A percentile compares a stretch with the other conserved stretches of the same genome.
phyloP scores from a whole-genome alignment of 257 asterid genomes.

The Nicotiana benthamiana region DNA sequence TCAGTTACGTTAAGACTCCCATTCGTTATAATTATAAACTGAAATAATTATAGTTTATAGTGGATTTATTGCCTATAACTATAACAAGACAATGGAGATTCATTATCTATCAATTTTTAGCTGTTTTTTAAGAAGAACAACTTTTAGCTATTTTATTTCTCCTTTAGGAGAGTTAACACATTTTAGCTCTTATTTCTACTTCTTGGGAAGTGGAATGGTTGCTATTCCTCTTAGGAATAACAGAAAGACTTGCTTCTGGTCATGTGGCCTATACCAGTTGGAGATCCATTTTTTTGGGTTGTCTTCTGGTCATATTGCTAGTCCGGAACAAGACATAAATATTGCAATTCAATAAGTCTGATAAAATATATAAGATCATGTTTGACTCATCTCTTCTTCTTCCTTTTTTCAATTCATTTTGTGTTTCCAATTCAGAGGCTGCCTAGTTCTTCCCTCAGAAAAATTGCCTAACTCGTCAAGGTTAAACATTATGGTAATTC shows the following conservation, averaged over 20 bases:
- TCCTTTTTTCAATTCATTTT: neutral
- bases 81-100: too few species aligned
- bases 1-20: too few species aligned
- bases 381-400: neutral
- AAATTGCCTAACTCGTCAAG: slow-evolving; percentile 58
- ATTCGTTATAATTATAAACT: too few species aligned
- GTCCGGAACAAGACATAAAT: neutral
- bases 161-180: too few species aligned
- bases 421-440: slow-evolving; percentile 47
- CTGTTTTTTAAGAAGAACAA: too few species aligned
- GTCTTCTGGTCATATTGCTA: neutral
- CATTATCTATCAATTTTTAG: too few species aligned
- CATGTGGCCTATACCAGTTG: neutral
- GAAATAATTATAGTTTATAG: too few species aligned
- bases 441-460: slow-evolving; percentile 67
- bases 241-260: neutral
- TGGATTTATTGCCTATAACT: too few species aligned
- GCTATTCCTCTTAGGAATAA: neutral
- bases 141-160: too few species aligned
- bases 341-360: neutral
- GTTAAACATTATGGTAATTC: slow-evolving; percentile 55
- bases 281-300: neutral
- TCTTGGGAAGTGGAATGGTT: too few species aligned
- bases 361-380: neutral
- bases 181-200: too few species aligned